These are phyloP conservation scores for Fusarium brevicatenulatum DNA, from an alignment of 2,329 filamentous ascomycete species.

Conservation along the genomic window DNA sequence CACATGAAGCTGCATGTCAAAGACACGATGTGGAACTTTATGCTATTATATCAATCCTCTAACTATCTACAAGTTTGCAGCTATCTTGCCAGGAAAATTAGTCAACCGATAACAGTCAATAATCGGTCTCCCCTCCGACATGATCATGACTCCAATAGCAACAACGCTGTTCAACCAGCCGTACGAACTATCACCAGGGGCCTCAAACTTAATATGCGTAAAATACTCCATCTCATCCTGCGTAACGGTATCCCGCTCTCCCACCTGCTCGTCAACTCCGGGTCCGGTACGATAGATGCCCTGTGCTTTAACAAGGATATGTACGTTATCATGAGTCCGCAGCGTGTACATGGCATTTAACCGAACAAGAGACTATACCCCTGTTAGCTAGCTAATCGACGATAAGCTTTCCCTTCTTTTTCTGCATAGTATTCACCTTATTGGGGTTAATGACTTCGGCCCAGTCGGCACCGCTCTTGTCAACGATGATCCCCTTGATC, in stretches of 20 bases:
- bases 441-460: constrained; percentile 25
- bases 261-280: not conserved
- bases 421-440: constrained; percentile 12
- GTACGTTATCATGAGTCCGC: constrained; percentile 19
- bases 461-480: constrained; percentile 36
- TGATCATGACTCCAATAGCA: constrained; percentile 29
- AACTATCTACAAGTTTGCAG: constrained; percentile 1
- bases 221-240: constrained; percentile 39
- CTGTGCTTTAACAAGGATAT: constrained; percentile 34
- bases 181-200: constrained; percentile 22
- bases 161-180: constrained; percentile 33
- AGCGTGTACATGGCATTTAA: constrained; percentile 34
- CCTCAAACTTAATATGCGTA: constrained; percentile 33
- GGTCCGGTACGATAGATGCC: constrained; percentile 35
- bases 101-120: constrained; percentile 39
- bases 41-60: not conserved
- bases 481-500: constrained; percentile 27
- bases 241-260: constrained; percentile 14
- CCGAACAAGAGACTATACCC: constrained; percentile 15
- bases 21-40: not conserved
- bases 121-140: constrained; percentile 28
- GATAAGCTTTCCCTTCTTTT: not conserved
- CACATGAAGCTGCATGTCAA: not conserved
- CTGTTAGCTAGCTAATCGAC: not conserved
- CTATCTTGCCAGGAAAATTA: constrained; percentile 30